Evolutionary conservation across 495 filamentous ascomycete species (phyloP).

Genomic region (Aspergillus baeticus): DNA sequence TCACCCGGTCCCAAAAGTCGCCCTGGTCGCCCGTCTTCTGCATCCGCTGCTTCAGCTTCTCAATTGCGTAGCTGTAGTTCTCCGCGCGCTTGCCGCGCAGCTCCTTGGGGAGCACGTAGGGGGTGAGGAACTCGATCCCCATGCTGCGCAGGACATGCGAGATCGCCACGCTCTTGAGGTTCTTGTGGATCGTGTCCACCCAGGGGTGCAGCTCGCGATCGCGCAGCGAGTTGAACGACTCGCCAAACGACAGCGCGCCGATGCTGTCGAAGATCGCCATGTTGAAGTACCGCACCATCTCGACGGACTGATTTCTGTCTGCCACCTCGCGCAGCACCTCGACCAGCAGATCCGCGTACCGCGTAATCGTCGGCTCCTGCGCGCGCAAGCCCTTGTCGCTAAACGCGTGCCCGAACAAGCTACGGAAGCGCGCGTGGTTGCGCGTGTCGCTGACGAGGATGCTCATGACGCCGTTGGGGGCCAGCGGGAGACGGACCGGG

Average conservation of each 20-base stretch:
- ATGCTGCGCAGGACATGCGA: neutral
- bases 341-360: constrained; percentile 21
- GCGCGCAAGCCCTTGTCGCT: constrained; percentile 36
- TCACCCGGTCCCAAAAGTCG: too few relatives aligned
- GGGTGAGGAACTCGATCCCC: too few relatives aligned
- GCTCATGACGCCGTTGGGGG: neutral
- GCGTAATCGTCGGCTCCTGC: constrained; percentile 29
- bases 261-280: neutral
- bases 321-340: neutral
- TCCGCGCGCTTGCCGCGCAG: too few relatives aligned
- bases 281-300: neutral
- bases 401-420: neutral
- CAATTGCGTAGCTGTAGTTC: too few relatives aligned
- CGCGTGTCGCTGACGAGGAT: neutral
- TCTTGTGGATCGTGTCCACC: neutral
- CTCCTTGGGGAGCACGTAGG: too few relatives aligned
- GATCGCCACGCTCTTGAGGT: neutral
- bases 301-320: neutral
- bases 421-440: constrained; percentile 1
- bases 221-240: neutral
- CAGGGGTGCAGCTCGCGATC: neutral
- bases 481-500: neutral
- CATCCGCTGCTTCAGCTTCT: too few relatives aligned
- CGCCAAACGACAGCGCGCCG: neutral
- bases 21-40: too few relatives aligned